Evolutionary conservation across 139 green algal species (phyloP), one percentile per base, ranked within the genome.

Genomic region (Chlorella sp.): DNA sequence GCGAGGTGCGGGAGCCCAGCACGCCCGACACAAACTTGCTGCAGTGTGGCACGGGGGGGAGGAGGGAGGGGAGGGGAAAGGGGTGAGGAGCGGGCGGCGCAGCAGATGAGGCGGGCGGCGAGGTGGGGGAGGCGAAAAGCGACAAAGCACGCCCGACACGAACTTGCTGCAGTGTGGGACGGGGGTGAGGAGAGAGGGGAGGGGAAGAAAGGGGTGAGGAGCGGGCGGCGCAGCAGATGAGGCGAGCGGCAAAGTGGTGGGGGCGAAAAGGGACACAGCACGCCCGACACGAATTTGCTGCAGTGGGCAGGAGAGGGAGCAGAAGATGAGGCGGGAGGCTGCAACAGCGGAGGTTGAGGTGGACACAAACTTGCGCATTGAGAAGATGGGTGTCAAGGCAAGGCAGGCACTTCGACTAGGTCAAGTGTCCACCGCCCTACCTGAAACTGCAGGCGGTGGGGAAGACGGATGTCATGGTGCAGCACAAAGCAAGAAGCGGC

Each of bases 21-120:
- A 99, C 97, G 28, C 97, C 97, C n/a, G 83, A 95, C 12, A 98
- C 85, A 90, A 99, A 99, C 94, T 99, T 99, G 91, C 91, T 96
- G 88, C 48, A 81, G 71, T 19, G 0, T 2, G 37, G 36, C 64
- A 36, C 0, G 22, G 34, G 39, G 39, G 37, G 39, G 19, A n/a
- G 3, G 9, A 11, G 77, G 77, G 77, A 37, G 4, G 34, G 76
- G 37, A 16, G n/a, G 76, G n/a, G 34, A 36, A 37, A 37, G 36
- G 73, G 19, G 73, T 2, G 73, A n/a, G n/a, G 73, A 24, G 26
- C n/a, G 73, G 73, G 73, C n/a, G 19, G 19, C 15, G 28, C 28
- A 2, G 73, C 42, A 24, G 24, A 39, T 36, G 73, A 14, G 73
- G 30, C 34, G 18, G 37, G 42, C 28, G 5, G 37, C 9, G 48